Base-by-base conservation (phyloP, 2,329 filamentous ascomycete genomes). In the Cladosporium sp. region DNA sequence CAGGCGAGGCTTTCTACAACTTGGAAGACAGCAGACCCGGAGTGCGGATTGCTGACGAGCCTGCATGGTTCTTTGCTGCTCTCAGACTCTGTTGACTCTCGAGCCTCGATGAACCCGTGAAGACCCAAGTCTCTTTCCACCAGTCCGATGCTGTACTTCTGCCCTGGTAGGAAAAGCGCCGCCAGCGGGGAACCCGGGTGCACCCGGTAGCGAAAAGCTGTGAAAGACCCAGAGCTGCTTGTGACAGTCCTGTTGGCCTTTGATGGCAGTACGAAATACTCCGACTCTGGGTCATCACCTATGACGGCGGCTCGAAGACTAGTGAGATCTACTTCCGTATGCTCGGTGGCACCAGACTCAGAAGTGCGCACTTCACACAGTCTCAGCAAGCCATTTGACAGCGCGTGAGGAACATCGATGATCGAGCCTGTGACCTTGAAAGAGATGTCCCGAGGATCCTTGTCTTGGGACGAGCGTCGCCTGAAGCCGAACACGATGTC, bases 371-470 rank as follows among this genome's bases (percentile, higher is more conserved):
- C 42, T 49, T 58, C 57, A 34, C 50, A 47, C 12, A 64, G 37
- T 6, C 37, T 58, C n/a, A 64, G 58, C 49, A 61, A 42, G 3
- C 57, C 55, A 19, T 60, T 55, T 35, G 59, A 57, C 20, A 64
- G 57, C 22, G 62, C 61, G 40, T 61, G 58, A 12, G 62, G 61
- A 13, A 64, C 61, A 36, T 64, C 61, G 8, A 62, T 51, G 8
- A 58, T 36, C 20, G 61, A 61, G 17, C 40, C 12, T 20, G 45
- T 35, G 19, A 51, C 62, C 24, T 59, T 24, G 34, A 64, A 34
- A 10, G 39, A 47, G 35, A 63, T 24, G 7, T 61, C 55, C 40
- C 61, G 56, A 28, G 59, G 56, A 49, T 64, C 59, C 8, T 49
- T 35, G 40, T 64, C 62, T 10, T 32, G 28, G 8, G 28, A 32